A percentile compares a stretch with the other conserved stretches of the same genome.
These are phyloP conservation scores for Dichomitus squalens DNA, from an alignment of 1,284 basidiomycete species.

Conservation along the genomic window DNA sequence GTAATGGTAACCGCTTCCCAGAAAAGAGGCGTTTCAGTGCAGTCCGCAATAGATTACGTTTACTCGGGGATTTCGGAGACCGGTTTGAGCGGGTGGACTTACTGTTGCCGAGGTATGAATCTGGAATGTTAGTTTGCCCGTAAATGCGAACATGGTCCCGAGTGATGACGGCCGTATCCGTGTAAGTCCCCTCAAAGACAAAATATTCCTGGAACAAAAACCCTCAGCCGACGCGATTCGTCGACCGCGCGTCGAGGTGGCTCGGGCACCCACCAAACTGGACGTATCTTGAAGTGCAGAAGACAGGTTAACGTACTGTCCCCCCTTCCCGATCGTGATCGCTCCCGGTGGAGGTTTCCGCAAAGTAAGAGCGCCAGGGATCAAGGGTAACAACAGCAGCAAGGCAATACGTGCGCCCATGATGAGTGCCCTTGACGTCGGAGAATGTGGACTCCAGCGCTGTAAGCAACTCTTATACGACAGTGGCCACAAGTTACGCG, in stretches of 20 bases:
- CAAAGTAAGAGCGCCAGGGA: slow-evolving; percentile 13
- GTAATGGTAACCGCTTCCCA: slow-evolving; percentile 41
- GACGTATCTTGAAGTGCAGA: slow-evolving; percentile 26
- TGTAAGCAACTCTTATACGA: not conserved
- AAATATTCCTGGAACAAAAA: slow-evolving; percentile 41
- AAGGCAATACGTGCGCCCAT: not conserved
- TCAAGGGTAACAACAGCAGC: slow-evolving; percentile 4
- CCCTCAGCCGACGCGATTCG: not conserved
- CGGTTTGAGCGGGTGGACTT: slow-evolving; percentile 3
- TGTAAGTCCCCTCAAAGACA: slow-evolving; percentile 56
- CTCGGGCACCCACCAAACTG: slow-evolving; percentile 20
- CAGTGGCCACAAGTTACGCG: not conserved
- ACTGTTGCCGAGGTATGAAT: slow-evolving; percentile 24
- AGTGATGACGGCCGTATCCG: slow-evolving; percentile 52
- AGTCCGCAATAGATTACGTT: not conserved
- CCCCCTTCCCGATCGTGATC: slow-evolving; percentile 26
- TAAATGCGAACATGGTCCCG: slow-evolving; percentile 34
- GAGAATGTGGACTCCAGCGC: not conserved
- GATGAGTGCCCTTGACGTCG: not conserved
- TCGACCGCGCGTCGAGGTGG: not conserved
- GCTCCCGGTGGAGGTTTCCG: slow-evolving; percentile 24
- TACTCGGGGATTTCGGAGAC: slow-evolving; percentile 13
- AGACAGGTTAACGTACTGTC: slow-evolving; percentile 24
- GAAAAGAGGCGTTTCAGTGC: not conserved
- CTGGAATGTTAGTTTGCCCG: slow-evolving; percentile 21